Percentiles rank a stretch among this genome's conserved stretches.
Evolutionary conservation across 371 early-diverging fungal genomes (phyloP).

Genomic region (Mucor indicus): DNA sequence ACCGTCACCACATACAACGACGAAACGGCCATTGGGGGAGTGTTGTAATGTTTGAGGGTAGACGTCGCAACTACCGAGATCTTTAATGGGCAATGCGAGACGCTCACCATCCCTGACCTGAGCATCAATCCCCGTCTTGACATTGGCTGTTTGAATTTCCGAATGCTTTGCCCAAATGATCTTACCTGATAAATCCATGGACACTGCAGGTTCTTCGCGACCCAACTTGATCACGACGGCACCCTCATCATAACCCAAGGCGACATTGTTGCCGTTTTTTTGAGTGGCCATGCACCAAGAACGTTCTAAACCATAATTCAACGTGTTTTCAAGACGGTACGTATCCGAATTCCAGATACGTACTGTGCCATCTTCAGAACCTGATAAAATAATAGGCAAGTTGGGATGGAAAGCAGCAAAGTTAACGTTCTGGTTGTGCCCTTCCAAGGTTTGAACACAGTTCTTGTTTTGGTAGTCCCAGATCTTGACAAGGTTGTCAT

Average conservation of each 20-base stretch:
- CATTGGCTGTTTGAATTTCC: slow-evolving; percentile 92
- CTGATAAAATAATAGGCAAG: slow-evolving; percentile 94
- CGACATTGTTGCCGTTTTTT: slow-evolving; percentile 87
- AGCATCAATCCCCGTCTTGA: slow-evolving; percentile 76
- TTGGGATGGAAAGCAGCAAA: slow-evolving; percentile 95
- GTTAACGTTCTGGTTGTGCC: slow-evolving; percentile 98
- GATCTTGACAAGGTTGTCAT: slow-evolving; percentile 90
- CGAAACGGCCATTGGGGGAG: slow-evolving; percentile 97
- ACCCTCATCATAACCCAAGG: slow-evolving; percentile 96
- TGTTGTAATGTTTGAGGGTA: slow-evolving; percentile 96
- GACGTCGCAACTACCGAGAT: slow-evolving; percentile 96
- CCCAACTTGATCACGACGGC: slow-evolving; percentile 92
- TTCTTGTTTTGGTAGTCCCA: slow-evolving; percentile 99
- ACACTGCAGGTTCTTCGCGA: slow-evolving; percentile 93
- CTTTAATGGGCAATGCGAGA: slow-evolving; percentile 83
- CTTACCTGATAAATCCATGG: slow-evolving; percentile 95
- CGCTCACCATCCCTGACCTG: slow-evolving; percentile 91
- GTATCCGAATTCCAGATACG: slow-evolving; percentile 98
- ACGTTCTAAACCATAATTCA: slow-evolving; percentile 96
- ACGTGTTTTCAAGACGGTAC: slow-evolving; percentile 90
- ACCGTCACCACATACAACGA: slow-evolving; percentile 97
- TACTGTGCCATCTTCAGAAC: slow-evolving; percentile 95
- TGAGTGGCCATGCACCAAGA: slow-evolving; percentile 92
- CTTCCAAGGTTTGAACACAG: slow-evolving; percentile 96
- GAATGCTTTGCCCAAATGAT: slow-evolving; percentile 97